Base-by-base conservation (phyloP, 2,329 filamentous ascomycete genomes). In the Curvularia lunata region DNA sequence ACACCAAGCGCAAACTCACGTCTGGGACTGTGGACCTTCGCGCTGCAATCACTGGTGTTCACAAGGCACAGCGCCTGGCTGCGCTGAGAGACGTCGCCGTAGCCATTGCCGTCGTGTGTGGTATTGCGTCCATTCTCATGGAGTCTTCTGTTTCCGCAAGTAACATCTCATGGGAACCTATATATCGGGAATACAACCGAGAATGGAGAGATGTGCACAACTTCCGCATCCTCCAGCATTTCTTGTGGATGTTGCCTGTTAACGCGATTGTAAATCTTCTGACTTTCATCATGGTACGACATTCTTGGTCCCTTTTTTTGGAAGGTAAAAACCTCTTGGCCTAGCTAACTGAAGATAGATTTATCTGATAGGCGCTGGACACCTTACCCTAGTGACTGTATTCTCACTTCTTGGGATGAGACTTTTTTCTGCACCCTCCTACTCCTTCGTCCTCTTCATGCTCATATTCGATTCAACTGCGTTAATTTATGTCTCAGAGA, bases 11-110 rank as follows among this genome's bases (percentile, higher is more conserved):
- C 25, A 72, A 68, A 19, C 65, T 74, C 28, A 70, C 76, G 49
- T 75, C 73, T n/a, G 73, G 71, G 2, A 77, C 72, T 3, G 63
- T 75, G 3, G 58, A 65, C 10, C 69, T 75, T 37, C 66, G 71
- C 7, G 58, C 52, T 42, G 64, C 67, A 1, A 41, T 52, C 10
- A 71, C 60, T 64, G 78, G 59, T 52, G 51, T 53, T 10, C 59
- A 61, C 6, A 67, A 63, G 40, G 59, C 61, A 19, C 67, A 70
- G 28, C 71, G 69, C 32, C 45, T 75, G 18, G 63, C 62, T 41
- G 67, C 63, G 4, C 48, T 76, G 25, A 65, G 73, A 61, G 73
- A 77, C 42, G 63, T 72, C 32, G 72, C 73, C 2, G 54, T 56
- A 27, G 61, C 66, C 41, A 64, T 75, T 48, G 56, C 63, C 3